Conservation (phyloP, 2,329 filamentous ascomycete genomes). For the Thielaviopsis punctulata region DNA sequence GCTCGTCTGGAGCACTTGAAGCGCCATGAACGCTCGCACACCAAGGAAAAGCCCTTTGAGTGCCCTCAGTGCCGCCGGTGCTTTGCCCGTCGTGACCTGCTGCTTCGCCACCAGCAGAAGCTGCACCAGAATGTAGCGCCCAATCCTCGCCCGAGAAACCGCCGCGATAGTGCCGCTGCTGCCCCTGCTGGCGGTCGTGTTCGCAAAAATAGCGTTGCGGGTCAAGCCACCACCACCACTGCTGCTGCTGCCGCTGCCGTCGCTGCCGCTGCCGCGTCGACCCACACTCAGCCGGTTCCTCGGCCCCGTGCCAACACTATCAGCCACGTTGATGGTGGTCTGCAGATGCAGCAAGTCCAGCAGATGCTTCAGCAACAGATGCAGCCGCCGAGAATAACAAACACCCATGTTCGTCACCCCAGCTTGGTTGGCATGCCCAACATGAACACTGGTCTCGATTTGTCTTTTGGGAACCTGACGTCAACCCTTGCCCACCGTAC, state of each 20-base stretch:
- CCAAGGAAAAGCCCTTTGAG: conserved; percentile 97
- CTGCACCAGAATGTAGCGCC: conserved; percentile 85
- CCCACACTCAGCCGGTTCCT: background rate
- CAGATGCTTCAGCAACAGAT: conserved; percentile 35
- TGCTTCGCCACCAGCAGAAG: conserved; percentile 95
- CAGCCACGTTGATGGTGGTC: conserved; percentile 66
- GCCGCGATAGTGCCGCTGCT: conserved; percentile 74
- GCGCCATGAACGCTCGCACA: conserved; percentile 93
- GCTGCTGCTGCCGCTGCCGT: conserved; percentile 29
- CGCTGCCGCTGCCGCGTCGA: conserved; percentile 29
- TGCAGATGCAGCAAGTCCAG: conserved; percentile 54
- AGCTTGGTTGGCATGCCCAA: conserved; percentile 53
- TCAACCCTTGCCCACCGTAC: conserved; percentile 48
- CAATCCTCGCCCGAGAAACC: conserved; percentile 69
- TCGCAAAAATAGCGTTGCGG: conserved; percentile 81
- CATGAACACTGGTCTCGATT: conserved; percentile 31
- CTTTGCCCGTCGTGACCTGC: conserved; percentile 81
- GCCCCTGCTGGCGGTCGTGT: conserved; percentile 48
- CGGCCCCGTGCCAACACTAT: conserved; percentile 90
- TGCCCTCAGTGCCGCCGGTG: conserved; percentile 88
- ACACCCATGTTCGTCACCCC: conserved; percentile 51
- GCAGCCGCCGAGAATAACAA: conserved; percentile 24
- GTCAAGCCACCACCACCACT: conserved; percentile 25
- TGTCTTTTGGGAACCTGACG: conserved; percentile 59
- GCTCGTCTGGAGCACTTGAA: conserved; percentile 92